phyloP scores from a whole-genome alignment of 2,329 filamentous ascomycete species.

The Zopfia rhizophila region DNA sequence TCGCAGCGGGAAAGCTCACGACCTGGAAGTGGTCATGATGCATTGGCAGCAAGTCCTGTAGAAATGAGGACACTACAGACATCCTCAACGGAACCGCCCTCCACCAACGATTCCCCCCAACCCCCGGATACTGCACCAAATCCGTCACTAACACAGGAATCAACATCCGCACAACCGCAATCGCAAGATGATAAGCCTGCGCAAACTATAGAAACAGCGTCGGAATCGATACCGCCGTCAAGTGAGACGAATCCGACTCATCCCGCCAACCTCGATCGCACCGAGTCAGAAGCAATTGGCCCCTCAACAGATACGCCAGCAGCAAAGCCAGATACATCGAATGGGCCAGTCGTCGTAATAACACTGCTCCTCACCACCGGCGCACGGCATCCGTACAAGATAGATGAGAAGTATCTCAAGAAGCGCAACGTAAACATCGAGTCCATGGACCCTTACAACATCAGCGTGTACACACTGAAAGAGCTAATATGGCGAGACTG shows the following conservation, averaged over 20 bases:
- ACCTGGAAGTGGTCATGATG: constrained; percentile 33
- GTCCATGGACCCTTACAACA: constrained; percentile 82
- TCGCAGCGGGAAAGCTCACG: constrained; percentile 35
- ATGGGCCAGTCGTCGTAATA: constrained; percentile 70
- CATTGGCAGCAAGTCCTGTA: constrained; percentile 40
- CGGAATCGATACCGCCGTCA: constrained; percentile 23
- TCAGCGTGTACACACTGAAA: constrained; percentile 93
- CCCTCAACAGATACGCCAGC: constrained; percentile 57
- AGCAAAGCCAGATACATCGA: constrained; percentile 49
- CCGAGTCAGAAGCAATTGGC: constrained; percentile 59
- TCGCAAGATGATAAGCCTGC: constrained; percentile 22
- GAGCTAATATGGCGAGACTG: constrained; percentile 94
- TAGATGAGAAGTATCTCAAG: constrained; percentile 85
- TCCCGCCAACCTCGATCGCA: constrained; percentile 45
- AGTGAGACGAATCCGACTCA: constrained; percentile 29
- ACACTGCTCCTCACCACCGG: constrained; percentile 85
- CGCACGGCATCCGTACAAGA: constrained; percentile 86
- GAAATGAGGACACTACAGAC: constrained; percentile 47
- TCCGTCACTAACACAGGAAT: constrained; percentile 22
- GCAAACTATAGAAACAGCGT: constrained; percentile 21
- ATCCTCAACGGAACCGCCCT: constrained; percentile 26
- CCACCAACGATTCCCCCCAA: constrained; percentile 26
- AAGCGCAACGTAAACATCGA: constrained; percentile 83
- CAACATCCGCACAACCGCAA: constrained; percentile 14
- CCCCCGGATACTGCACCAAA: constrained; percentile 27